Evolutionary conservation across 305 asterid genomes (phyloP).

Genomic region (Striga hermonthica): DNA sequence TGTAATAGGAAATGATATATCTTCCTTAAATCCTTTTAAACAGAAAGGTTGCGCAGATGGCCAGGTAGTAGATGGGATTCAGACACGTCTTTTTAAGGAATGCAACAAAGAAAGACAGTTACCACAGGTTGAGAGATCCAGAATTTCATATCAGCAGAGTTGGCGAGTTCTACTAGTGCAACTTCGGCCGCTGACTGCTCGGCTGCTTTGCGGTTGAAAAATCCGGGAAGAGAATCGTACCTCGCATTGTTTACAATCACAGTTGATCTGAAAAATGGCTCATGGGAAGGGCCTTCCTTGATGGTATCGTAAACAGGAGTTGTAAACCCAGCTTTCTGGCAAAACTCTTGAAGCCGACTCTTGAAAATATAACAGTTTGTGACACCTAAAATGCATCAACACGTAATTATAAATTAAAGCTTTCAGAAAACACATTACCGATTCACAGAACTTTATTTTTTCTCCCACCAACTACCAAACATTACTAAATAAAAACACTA

Average conservation of each 20-base stretch:
- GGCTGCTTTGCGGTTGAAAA: slow-evolving; percentile 88
- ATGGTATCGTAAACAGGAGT: slow-evolving; percentile 80
- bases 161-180: slow-evolving; percentile 68
- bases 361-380: slow-evolving; percentile 80
- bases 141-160: slow-evolving; percentile 39
- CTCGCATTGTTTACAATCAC: slow-evolving; percentile 56
- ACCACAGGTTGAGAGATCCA: slow-evolving; percentile 84
- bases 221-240: slow-evolving; percentile 89
- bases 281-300: slow-evolving; percentile 91
- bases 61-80: no score
- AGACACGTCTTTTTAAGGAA: no score
- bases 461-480: no score
- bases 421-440: no score
- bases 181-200: slow-evolving; percentile 99
- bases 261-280: slow-evolving; percentile 76
- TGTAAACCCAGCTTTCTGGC: slow-evolving; percentile 72
- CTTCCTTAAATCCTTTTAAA: background rate
- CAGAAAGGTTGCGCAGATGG: no score
- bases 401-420: no score
- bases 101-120: slow-evolving; percentile 26
- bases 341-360: slow-evolving; percentile 92
- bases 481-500: no score
- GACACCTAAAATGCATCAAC: slow-evolving; percentile 49
- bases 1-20: background rate
- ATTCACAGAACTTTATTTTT: no score